Evolutionary conservation across 2,329 filamentous ascomycete genomes (phyloP), one percentile per base, ranked within the genome.

Genomic region (Leptographium lundbergii): DNA sequence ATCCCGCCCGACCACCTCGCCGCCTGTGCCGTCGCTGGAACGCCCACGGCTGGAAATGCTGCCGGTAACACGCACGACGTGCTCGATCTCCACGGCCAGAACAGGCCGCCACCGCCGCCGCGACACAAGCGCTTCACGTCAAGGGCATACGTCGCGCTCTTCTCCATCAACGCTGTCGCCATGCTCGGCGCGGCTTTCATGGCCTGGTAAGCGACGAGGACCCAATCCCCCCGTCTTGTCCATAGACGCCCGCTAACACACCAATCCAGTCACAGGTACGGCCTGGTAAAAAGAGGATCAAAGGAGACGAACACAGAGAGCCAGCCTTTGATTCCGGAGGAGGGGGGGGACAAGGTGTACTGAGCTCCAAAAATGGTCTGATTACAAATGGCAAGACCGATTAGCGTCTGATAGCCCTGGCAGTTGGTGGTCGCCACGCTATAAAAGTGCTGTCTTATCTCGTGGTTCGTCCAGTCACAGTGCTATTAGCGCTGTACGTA

Each of bases 141-240:
- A 0, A 78, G 79, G 53, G 89, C 89, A 4, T 88, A 88, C 51
- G 80, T 91, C 1, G 89, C 89, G 3, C 71, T 94, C 62, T 84
- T 85, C 1, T 89, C 91, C 68, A 89, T 85, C 67, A 80, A 78
- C 63, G 61, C 91, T 2, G 78, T 79, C 24, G 89, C 87, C 1
- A 74, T 91, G 51, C 63, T 89, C 6, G 89, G 89, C 9, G 76
- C 90, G 66, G 77, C 72, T 0, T 80, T 82, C 13, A 84, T 94
- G 60, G 47, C 60, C 13, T 61, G 61, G 62, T 63, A 59, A 9
- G 32, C 32, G 7, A 9, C 32, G 32, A 17, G 53, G 19, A 45
- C 19, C 19, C n/a, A n/a, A n/a, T n/a, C n/a, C 13, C 13, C 3
- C 42, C n/a, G 2, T n/a, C 17, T 45, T 1, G 2, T 45, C 17